Percentiles rank a stretch among this genome's conserved stretches.
These are phyloP conservation scores for Ramaria sp. DNA, from an alignment of 768 basidiomycete genomes.

Conservation along the genomic window DNA sequence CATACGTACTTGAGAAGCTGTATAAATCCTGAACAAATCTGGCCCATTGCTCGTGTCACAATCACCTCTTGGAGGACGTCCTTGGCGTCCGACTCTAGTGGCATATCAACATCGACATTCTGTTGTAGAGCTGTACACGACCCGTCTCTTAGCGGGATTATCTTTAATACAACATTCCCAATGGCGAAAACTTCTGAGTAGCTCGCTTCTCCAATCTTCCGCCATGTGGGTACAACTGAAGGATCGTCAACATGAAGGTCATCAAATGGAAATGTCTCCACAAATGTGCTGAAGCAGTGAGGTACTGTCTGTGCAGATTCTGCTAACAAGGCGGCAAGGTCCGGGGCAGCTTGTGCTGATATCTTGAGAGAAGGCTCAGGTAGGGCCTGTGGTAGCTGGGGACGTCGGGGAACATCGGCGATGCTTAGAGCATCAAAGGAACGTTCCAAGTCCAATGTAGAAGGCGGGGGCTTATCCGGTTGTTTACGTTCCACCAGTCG, in stretches of 20 bases:
- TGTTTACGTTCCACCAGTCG: neutral
- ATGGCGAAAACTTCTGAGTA: constrained; percentile 95
- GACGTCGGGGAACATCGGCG: neutral
- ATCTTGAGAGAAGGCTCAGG: neutral
- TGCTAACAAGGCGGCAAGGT: constrained; percentile 52
- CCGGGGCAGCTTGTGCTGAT: constrained; percentile 9
- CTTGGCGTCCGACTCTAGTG: constrained; percentile 59
- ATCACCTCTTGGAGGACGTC: constrained; percentile 76
- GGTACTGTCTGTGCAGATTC: constrained; percentile 59
- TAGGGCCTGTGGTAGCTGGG: neutral
- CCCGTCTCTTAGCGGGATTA: constrained; percentile 67
- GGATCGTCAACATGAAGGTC: constrained; percentile 17
- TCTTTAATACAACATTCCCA: constrained; percentile 81
- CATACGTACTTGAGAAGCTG: constrained; percentile 41
- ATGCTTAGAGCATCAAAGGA: neutral
- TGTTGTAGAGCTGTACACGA: constrained; percentile 12
- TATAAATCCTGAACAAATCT: constrained; percentile 68
- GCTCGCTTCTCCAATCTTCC: constrained; percentile 92
- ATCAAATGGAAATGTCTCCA: constrained; percentile 55
- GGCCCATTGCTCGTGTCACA: constrained; percentile 68
- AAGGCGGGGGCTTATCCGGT: neutral
- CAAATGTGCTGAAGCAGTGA: constrained; percentile 75
- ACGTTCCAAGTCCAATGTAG: neutral
- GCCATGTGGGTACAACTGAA: constrained; percentile 32
- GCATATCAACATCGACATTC: constrained; percentile 36